Evolutionary conservation across 1,284 basidiomycete genomes (phyloP).

Genomic region (Malassezia equina): DNA sequence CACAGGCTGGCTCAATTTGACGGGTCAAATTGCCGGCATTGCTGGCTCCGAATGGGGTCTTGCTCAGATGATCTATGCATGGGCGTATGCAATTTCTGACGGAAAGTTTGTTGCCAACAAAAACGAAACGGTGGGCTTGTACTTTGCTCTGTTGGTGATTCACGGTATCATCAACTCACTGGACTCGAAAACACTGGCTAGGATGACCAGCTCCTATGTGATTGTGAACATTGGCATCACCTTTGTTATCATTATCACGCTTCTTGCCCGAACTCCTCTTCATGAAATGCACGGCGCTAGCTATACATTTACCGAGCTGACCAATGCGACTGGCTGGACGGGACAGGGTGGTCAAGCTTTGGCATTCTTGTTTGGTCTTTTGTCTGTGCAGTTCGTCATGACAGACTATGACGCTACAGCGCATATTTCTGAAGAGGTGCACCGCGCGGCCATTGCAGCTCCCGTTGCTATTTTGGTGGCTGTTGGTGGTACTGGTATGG

Average conservation of each 20-base stretch:
- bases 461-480: conserved; percentile 71
- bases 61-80: conserved; percentile 73
- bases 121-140: conserved; percentile 34
- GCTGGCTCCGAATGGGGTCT: conserved; percentile 82
- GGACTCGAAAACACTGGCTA: conserved; percentile 67
- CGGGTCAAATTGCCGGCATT: conserved; percentile 74
- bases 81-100: conserved; percentile 51
- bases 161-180: conserved; percentile 60
- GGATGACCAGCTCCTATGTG: conserved; percentile 68
- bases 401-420: conserved; percentile 55
- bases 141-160: conserved; percentile 36
- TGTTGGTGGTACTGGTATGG: conserved; percentile 51
- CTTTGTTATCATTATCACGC: conserved; percentile 63
- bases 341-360: conserved; percentile 68
- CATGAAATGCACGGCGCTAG: conserved; percentile 62
- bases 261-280: conserved; percentile 61
- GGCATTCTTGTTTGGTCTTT: conserved; percentile 73
- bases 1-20: conserved; percentile 60
- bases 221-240: conserved; percentile 67
- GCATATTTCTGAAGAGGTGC: conserved; percentile 86
- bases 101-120: conserved; percentile 24
- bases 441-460: conserved; percentile 71
- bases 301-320: conserved; percentile 61
- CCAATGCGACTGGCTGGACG: conserved; percentile 57
- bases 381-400: conserved; percentile 66